Conservation (phyloP, 495 filamentous ascomycete species). For the Delitschia confertaspora region DNA sequence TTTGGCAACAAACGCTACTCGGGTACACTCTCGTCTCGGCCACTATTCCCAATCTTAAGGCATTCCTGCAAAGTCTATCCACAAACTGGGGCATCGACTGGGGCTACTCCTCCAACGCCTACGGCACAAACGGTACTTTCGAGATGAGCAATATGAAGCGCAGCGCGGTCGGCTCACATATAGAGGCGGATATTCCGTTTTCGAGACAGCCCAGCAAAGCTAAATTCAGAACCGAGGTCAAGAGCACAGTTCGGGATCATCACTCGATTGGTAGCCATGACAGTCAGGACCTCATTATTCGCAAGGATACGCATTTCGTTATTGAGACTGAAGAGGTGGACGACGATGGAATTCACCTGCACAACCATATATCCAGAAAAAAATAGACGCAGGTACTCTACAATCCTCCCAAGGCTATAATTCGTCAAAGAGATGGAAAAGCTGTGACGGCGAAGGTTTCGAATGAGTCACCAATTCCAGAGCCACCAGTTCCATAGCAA, state of each 20-base stretch:
- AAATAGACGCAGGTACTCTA: neutral
- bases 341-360: neutral
- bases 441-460: neutral
- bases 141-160: constrained; percentile 2
- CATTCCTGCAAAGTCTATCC: constrained; percentile 14
- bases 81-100: constrained; percentile 1
- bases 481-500: no score
- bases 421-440: no score
- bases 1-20: constrained; percentile 11
- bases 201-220: neutral
- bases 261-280: neutral
- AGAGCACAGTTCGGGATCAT: neutral
- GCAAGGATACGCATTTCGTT: constrained; percentile 15
- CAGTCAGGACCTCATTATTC: constrained; percentile 18
- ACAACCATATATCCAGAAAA: neutral
- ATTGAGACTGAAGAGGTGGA: no score
- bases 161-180: neutral
- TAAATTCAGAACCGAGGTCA: neutral
- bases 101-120: neutral
- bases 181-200: neutral
- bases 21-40: constrained; percentile 17
- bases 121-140: neutral
- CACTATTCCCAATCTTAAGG: constrained; percentile 21
- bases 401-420: neutral
- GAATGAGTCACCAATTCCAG: neutral